These are phyloP conservation scores for Umbelopsis sp. DNA, from an alignment of 192 early-diverging fungal species.

Conservation along the genomic window DNA sequence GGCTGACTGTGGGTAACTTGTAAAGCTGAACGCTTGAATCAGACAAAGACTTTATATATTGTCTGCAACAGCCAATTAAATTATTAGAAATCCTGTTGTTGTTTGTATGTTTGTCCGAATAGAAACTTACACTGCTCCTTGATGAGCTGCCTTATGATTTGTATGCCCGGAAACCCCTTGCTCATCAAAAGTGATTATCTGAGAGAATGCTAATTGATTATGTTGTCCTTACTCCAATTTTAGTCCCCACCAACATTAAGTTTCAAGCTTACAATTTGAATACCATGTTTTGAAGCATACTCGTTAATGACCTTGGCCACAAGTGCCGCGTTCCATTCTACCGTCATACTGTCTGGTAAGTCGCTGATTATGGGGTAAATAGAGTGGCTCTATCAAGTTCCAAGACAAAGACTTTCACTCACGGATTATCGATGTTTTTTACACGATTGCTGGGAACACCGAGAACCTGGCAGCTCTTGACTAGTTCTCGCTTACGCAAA, in stretches of 20 bases:
- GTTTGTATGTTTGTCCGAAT: neutral
- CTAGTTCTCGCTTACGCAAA: constrained; percentile 63
- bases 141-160: constrained; percentile 84
- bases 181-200: constrained; percentile 90
- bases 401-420: constrained; percentile 29
- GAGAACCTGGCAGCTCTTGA: constrained; percentile 58
- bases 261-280: constrained; percentile 65
- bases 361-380: constrained; percentile 33
- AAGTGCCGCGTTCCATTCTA: constrained; percentile 61
- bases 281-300: constrained; percentile 57
- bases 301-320: constrained; percentile 66
- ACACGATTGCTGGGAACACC: constrained; percentile 56
- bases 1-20: constrained; percentile 57
- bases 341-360: constrained; percentile 70
- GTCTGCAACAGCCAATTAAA: constrained; percentile 1
- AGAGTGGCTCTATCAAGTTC: too few relatives aligned
- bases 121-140: constrained; percentile 61
- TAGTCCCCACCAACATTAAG: too few relatives aligned
- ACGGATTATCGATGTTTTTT: constrained; percentile 62
- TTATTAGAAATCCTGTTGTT: constrained; percentile 5
- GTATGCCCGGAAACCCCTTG: constrained; percentile 88
- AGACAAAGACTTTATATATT: constrained; percentile 31
- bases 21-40: constrained; percentile 53
- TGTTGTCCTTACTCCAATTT: neutral
- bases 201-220: constrained; percentile 12